Conservation (phyloP, 2,329 filamentous ascomycete species). For the Tetracladium maxilliforme region DNA sequence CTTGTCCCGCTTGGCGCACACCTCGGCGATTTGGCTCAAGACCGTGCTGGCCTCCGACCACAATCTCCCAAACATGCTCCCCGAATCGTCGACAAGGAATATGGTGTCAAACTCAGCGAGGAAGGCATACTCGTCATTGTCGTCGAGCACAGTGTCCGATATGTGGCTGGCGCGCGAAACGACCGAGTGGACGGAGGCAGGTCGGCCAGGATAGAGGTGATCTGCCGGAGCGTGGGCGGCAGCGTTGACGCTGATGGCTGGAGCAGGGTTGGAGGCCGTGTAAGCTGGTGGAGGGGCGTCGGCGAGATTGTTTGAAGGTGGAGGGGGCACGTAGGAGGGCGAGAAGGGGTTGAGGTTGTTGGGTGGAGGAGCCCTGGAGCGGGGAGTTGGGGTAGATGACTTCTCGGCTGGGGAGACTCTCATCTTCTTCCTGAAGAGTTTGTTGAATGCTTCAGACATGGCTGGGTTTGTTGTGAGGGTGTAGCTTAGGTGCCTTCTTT, state of each 20-base stretch:
- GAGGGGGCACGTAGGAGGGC: too few species aligned
- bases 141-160: conserved; percentile 17
- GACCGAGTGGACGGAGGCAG: conserved; percentile 20
- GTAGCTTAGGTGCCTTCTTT: too few species aligned
- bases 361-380: too few species aligned
- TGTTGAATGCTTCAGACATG: too few species aligned
- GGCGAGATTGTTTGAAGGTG: too few species aligned
- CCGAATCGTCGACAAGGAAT: conserved; percentile 86
- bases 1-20: conserved; percentile 64
- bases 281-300: conserved; percentile 16
- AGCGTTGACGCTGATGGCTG: conserved; percentile 4
- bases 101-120: conserved; percentile 71
- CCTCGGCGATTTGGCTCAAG: conserved; percentile 60
- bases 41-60: conserved; percentile 65
- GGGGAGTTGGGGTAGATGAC: too few species aligned
- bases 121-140: conserved; percentile 61
- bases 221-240: conserved; percentile 1
- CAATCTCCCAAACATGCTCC: conserved; percentile 62
- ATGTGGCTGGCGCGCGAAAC: conserved; percentile 6
- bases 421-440: too few species aligned
- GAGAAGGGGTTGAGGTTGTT: too few species aligned
- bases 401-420: too few species aligned
- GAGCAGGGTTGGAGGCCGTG: conserved; percentile 7
- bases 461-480: too few species aligned
- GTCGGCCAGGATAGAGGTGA: conserved; percentile 12